phyloP scores from a whole-genome alignment of 768 basidiomycete genomes.

The Strobilomyces dryophilus region DNA sequence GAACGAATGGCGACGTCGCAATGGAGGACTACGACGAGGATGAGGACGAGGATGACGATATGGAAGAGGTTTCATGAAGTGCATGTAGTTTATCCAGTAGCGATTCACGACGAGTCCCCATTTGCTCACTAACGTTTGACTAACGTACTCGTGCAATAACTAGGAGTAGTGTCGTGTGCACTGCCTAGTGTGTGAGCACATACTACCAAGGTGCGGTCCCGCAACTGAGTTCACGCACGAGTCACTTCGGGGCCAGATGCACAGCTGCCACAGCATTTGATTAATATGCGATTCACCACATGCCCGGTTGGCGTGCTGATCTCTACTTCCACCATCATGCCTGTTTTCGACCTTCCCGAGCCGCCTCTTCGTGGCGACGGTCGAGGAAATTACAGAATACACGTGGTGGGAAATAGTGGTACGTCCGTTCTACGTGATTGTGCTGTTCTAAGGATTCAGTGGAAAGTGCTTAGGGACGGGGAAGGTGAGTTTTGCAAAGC shows the following conservation, averaged over 20 bases:
- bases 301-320: not conserved
- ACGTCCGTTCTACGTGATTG: constrained; percentile 12
- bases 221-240: not conserved
- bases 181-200: not conserved
- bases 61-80: constrained; percentile 65
- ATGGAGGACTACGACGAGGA: constrained; percentile 45
- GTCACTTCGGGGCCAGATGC: not conserved
- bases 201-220: not conserved
- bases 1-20: constrained; percentile 18
- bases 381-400: constrained; percentile 43
- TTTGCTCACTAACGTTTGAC: not conserved
- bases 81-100: not conserved
- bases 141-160: not conserved
- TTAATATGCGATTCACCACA: not conserved
- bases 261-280: not conserved
- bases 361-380: constrained; percentile 39
- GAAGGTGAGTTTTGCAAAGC: constrained; percentile 30
- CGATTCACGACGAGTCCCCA: not conserved
- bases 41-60: constrained; percentile 53
- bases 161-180: not conserved
- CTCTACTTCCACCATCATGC: constrained; percentile 4
- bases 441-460: not conserved
- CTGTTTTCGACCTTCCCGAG: not conserved
- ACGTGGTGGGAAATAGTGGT: constrained; percentile 53
- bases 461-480: constrained; percentile 30